These are phyloP conservation scores for Fusarium sp. DNA, from an alignment of 2,329 filamentous ascomycete species.

Conservation along the genomic window DNA sequence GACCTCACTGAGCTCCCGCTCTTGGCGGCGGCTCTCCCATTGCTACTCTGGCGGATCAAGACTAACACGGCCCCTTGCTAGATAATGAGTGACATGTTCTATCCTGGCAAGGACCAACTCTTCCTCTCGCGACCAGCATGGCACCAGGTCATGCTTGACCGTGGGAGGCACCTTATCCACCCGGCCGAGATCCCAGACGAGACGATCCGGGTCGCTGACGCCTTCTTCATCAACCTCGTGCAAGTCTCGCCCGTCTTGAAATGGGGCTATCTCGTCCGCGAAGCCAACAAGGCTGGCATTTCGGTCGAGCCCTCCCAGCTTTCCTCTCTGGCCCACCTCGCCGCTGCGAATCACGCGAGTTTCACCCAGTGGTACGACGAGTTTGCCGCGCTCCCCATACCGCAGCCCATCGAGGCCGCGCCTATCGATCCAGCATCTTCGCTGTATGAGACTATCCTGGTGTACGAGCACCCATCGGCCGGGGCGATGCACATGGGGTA, in stretches of 20 bases:
- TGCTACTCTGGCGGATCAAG: conserved; percentile 35
- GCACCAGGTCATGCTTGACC: conserved; percentile 49
- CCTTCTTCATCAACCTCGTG: conserved; percentile 50
- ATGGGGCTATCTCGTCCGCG: conserved; percentile 48
- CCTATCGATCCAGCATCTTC: conserved; percentile 47
- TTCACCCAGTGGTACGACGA: conserved; percentile 50
- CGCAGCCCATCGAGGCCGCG: conserved; percentile 43
- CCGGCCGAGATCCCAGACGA: conserved; percentile 34
- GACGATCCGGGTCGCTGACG: conserved; percentile 46
- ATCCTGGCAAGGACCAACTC: conserved; percentile 48
- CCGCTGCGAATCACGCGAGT: conserved; percentile 45
- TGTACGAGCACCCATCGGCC: conserved; percentile 48
- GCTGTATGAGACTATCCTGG: conserved; percentile 49
- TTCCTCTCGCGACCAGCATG: conserved; percentile 53
- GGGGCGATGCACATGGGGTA: conserved; percentile 52
- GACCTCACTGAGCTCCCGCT: conserved; percentile 29
- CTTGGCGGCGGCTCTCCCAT: conserved; percentile 33
- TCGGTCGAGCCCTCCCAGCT: conserved; percentile 47
- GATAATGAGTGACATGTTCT: conserved; percentile 56
- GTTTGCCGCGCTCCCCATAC: conserved; percentile 40
- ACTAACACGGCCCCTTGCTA: conserved; percentile 42
- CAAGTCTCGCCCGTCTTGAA: conserved; percentile 50
- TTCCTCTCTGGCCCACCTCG: conserved; percentile 44
- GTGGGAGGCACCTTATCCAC: conserved; percentile 44
- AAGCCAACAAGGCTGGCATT: conserved; percentile 44